Base-by-base conservation (phyloP, 1,284 basidiomycete species). In the Apiotrichum veenhuisii region DNA sequence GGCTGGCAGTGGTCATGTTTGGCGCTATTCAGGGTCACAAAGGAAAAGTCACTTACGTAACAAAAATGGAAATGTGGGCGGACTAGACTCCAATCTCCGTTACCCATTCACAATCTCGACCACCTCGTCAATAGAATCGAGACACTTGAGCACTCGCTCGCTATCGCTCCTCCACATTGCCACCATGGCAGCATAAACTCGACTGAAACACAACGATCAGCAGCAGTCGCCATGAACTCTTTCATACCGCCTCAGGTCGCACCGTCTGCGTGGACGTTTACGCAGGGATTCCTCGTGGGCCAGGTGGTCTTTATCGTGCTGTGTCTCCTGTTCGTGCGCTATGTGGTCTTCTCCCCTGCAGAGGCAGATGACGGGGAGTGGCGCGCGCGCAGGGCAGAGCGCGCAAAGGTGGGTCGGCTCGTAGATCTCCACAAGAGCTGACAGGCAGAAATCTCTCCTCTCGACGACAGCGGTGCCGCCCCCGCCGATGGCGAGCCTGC, bases 251-350 rank as follows among this genome's bases (percentile, higher is more conserved):
- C 43, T 7, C 33, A 46, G 11, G 41, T 41, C 25, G 30, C 54
- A 3, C 34, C 48, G 8, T 42, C 58, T 2, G 63, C 64, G 26
- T 78, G 72, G 72, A 79, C 80, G 1, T 83, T 83, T 67, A 80
- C 80, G 2, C 81, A 82, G 59, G 82, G 82, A 18, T 75, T 83
- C 55, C 69, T 83, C 34, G 67, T 80, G 23, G 82, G 82, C 11
- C 82, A 82, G 68, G 73, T 78, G 7, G 78, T 78, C 15, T 78
- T 82, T 55, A 52, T 75, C 27, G 49, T 73, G 44, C 70, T 81
- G 27, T 68, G 73, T 17, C 67, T 78, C 44, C 60, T 80, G 23
- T 80, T 81, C 58, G 72, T 84, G 43, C 78, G 80, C 46, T 82
- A 81, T 71, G 77, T 83, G 64, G 79, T 83, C 47, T 82, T 84